Conservation (phyloP, 2,329 filamentous ascomycete species). For the Eutypa lata region DNA sequence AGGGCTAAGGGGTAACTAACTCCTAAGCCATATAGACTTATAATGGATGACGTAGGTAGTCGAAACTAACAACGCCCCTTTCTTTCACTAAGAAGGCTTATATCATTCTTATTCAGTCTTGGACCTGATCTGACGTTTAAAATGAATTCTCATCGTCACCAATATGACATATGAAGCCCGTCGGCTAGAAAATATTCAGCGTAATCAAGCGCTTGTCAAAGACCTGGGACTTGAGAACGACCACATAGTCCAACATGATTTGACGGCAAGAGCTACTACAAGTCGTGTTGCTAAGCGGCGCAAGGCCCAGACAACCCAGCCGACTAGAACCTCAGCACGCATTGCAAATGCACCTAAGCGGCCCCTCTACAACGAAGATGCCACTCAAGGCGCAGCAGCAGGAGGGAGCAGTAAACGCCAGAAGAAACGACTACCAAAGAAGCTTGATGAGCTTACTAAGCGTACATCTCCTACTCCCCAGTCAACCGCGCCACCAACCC, state of each 20-base stretch:
- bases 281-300: slow-evolving; percentile 33
- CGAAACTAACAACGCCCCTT: neutral
- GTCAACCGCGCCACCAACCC: slow-evolving; percentile 2
- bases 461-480: neutral
- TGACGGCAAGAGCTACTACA: neutral
- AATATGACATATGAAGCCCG: slow-evolving; percentile 39
- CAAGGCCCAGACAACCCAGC: slow-evolving; percentile 30
- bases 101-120: too few species aligned
- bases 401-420: slow-evolving; percentile 1
- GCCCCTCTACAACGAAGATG: slow-evolving; percentile 37
- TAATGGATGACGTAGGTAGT: slow-evolving; percentile 4
- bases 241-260: slow-evolving; percentile 15
- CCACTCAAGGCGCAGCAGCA: slow-evolving; percentile 2
- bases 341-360: slow-evolving; percentile 36
- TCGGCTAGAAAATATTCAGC: slow-evolving; percentile 44
- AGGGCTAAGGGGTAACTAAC: too few species aligned
- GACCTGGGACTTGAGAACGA: slow-evolving; percentile 41
- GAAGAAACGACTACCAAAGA: neutral
- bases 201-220: slow-evolving; percentile 45
- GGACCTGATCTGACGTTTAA: too few species aligned
- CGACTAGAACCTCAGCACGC: slow-evolving; percentile 44
- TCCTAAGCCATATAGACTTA: neutral
- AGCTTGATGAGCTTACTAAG: neutral
- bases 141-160: too few species aligned
- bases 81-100: neutral